Evolutionary conservation across 1,139 yeast genomes (phyloP), one percentile per base, ranked within the genome.

Genomic region (Chernovozyma sophiae-reginae): DNA sequence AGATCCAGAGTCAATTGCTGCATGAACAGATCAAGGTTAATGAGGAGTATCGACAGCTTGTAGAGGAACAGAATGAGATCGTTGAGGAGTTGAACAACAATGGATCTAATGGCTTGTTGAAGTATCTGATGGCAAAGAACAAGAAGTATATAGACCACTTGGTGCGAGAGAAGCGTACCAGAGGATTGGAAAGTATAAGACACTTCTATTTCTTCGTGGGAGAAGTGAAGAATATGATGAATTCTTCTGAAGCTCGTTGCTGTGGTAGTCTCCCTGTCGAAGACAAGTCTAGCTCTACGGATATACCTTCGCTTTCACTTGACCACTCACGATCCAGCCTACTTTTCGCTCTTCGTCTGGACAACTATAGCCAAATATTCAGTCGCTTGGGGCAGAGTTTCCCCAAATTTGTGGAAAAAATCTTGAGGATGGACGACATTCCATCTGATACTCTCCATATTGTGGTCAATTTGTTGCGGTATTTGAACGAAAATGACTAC

Each of bases 1-100:
- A 52, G 32, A 48, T 61, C 7, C 45, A 51, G 10, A 35, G 39
- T 8, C 50, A 46, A 16, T 42, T 58, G 16, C 37, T 15, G 2
- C 41, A 45, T 18, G 59, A 57, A 11, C 32, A 27, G 52, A 49
- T 25, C 8, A 37, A 33, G 17, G 25, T 34, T 6, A 17, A 24
- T n/a, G 14, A 34, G 19, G 48, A 51, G 34, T 48, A 46, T 32
- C 38, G 39, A 15, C 36, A 43, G 20, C 38, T 51, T 37, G 42
- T 41, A 34, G n/a, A 17, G 11, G 19, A 19, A 4, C 40, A 37
- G 22, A 15, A 5, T n/a, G 11, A 27, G 3, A n/a, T 37, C 2
- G 14, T 37, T 4, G 15, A 19, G 3, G 31, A 35, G 25, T 27
- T 37, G n/a, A 37, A 37, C 19, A 35, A 34, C 16, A 37, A 37